Conservation (phyloP, 2,329 filamentous ascomycete species). For the Didymosphaeria variabile region DNA sequence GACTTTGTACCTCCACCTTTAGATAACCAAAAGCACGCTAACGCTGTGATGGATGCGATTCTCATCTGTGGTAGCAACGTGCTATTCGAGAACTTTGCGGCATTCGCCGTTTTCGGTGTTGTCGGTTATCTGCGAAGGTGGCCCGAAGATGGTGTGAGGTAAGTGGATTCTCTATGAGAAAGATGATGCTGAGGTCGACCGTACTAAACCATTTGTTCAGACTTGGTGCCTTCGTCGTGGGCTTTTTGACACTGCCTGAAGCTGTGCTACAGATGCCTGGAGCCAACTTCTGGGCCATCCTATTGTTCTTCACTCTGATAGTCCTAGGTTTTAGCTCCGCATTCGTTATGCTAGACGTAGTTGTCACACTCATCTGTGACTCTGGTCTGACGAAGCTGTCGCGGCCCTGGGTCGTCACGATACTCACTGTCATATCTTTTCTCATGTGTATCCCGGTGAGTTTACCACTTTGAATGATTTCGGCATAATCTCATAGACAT, state of each 20-base stretch:
- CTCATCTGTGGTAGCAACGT: constrained; percentile 65
- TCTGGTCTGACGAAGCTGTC: constrained; percentile 57
- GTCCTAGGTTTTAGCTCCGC: constrained; percentile 67
- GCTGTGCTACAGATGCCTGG: constrained; percentile 66
- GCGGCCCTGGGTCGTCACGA: constrained; percentile 60
- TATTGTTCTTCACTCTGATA: constrained; percentile 67
- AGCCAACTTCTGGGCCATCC: constrained; percentile 66
- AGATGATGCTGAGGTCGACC: background rate
- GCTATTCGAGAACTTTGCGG: constrained; percentile 64
- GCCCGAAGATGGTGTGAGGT: constrained; percentile 52
- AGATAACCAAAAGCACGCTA: constrained; percentile 65
- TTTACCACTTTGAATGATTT: background rate
- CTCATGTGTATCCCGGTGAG: constrained; percentile 60
- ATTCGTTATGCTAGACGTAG: constrained; percentile 67
- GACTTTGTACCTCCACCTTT: too few species aligned
- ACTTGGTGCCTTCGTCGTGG: constrained; percentile 65
- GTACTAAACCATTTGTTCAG: constrained; percentile 15
- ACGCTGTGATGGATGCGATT: constrained; percentile 67
- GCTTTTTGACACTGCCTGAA: constrained; percentile 66
- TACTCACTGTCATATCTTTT: constrained; percentile 60
- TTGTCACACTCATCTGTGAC: constrained; percentile 64
- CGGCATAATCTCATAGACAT: background rate
- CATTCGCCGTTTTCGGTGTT: constrained; percentile 64
- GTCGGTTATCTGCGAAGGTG: constrained; percentile 59
- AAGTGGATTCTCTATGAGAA: background rate